phyloP scores from a whole-genome alignment of 2,329 filamentous ascomycete species.

The Colletotrichum echinochloae region DNA sequence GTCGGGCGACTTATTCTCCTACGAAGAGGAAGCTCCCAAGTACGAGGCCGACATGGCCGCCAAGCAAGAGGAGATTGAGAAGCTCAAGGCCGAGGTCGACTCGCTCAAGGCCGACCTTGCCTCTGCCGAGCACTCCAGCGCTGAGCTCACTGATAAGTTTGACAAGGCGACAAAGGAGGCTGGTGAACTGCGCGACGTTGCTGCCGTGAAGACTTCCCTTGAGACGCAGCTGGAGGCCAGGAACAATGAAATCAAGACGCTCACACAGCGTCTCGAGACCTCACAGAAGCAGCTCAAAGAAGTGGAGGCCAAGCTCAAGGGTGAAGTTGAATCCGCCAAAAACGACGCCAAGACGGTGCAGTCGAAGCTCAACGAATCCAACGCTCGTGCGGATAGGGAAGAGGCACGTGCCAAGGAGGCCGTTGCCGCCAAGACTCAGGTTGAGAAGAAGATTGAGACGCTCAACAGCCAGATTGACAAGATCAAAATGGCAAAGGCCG shows the following conservation, averaged over 20 bases:
- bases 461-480: conserved; percentile 57
- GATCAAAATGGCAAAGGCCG: conserved; percentile 53
- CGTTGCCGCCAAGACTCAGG: conserved; percentile 53
- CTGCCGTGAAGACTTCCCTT: conserved; percentile 57
- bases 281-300: conserved; percentile 59
- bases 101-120: conserved; percentile 77
- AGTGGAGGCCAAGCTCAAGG: conserved; percentile 52
- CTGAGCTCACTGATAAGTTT: conserved; percentile 74
- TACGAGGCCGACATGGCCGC: conserved; percentile 53
- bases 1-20: conserved; percentile 86
- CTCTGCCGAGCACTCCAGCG: conserved; percentile 76
- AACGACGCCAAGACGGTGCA: conserved; percentile 44
- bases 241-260: conserved; percentile 60
- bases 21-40: conserved; percentile 86
- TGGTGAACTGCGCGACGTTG: conserved; percentile 57
- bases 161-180: conserved; percentile 76
- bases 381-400: conserved; percentile 46
- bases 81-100: conserved; percentile 76
- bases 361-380: conserved; percentile 46
- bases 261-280: conserved; percentile 62
- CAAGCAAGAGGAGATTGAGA: conserved; percentile 77
- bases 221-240: conserved; percentile 63
- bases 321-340: conserved; percentile 45
- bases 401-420: conserved; percentile 48
- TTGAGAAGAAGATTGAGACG: conserved; percentile 57